phyloP scores from a whole-genome alignment of 2,329 filamentous ascomycete species.

The Cladorrhinum sp. region DNA sequence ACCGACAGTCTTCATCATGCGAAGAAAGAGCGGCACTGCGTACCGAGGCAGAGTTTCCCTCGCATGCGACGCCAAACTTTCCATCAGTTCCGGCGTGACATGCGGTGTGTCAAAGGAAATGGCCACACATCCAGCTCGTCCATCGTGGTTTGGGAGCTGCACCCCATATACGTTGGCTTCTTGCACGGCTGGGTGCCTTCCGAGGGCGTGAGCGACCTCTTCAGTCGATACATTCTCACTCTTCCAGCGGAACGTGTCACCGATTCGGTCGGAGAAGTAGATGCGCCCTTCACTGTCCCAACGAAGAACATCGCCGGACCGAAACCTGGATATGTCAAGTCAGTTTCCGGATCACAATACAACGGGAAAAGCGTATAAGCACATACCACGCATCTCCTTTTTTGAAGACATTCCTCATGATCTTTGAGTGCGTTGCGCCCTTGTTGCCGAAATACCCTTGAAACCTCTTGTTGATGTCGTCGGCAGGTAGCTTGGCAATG shows the following conservation, averaged over 20 bases:
- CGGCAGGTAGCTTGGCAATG: slow-evolving; percentile 63
- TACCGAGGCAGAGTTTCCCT: slow-evolving; percentile 62
- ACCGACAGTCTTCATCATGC: slow-evolving; percentile 57
- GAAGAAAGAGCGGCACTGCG: slow-evolving; percentile 73
- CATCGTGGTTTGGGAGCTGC: slow-evolving; percentile 74
- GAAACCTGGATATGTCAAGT: slow-evolving; percentile 47
- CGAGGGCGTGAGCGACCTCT: slow-evolving; percentile 73
- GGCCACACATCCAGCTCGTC: slow-evolving; percentile 76
- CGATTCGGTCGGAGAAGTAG: slow-evolving; percentile 78
- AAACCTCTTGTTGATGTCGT: slow-evolving; percentile 62
- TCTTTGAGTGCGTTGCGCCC: slow-evolving; percentile 67
- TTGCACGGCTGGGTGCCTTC: slow-evolving; percentile 60
- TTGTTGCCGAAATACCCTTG: slow-evolving; percentile 78
- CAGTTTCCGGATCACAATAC: neutral
- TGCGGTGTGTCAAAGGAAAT: slow-evolving; percentile 51
- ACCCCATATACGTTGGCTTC: slow-evolving; percentile 90
- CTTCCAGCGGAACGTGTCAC: slow-evolving; percentile 78
- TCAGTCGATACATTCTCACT: slow-evolving; percentile 78
- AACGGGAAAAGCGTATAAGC: neutral
- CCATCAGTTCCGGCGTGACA: slow-evolving; percentile 44
- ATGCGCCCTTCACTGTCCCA: slow-evolving; percentile 67
- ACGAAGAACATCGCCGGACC: slow-evolving; percentile 73
- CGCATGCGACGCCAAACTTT: slow-evolving; percentile 59
- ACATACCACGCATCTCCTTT: slow-evolving; percentile 68
- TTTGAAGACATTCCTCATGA: slow-evolving; percentile 68